Conservation (phyloP, 805 yeast species). For the Metschnikowia bowlesiae region DNA sequence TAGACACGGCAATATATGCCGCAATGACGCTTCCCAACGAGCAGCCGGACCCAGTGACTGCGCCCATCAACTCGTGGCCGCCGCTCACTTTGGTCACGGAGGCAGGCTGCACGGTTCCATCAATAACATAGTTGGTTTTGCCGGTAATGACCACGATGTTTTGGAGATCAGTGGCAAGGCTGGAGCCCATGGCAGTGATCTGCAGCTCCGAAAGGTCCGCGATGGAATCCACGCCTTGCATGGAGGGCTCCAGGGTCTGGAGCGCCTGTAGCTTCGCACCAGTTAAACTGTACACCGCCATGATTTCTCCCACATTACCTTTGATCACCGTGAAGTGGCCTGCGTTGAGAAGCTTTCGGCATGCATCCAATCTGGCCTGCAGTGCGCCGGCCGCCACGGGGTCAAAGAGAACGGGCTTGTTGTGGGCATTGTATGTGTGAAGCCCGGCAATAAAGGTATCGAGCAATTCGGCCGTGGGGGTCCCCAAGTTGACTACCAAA, state of each 20-base stretch:
- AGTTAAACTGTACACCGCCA: conserved; percentile 45
- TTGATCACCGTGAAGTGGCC: conserved; percentile 68
- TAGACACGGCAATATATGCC: conserved; percentile 42
- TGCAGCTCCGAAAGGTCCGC: conserved; percentile 16
- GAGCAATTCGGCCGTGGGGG: conserved; percentile 47
- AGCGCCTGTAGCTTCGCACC: background rate
- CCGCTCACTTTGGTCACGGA: conserved; percentile 38
- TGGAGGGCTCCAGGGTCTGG: conserved; percentile 18
- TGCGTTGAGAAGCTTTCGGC: conserved; percentile 45
- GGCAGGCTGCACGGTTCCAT: background rate
- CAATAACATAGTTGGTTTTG: conserved; percentile 24
- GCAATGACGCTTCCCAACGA: conserved; percentile 72
- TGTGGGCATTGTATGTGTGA: conserved; percentile 49
- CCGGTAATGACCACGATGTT: conserved; percentile 75
- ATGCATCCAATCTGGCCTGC: conserved; percentile 45
- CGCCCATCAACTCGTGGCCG: conserved; percentile 59
- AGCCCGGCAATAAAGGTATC: conserved; percentile 49
- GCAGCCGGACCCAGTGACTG: conserved; percentile 81
- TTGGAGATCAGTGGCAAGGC: conserved; percentile 36
- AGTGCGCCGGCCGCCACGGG: conserved; percentile 96
- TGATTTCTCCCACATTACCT: conserved; percentile 83
- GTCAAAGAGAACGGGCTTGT: conserved; percentile 70
- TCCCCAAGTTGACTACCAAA: conserved; percentile 72
- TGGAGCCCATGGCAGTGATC: conserved; percentile 32
- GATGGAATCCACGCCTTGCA: conserved; percentile 71